These are phyloP conservation scores for Macroventuria anomochaeta DNA, from an alignment of 2,329 filamentous ascomycete genomes.

Conservation along the genomic window DNA sequence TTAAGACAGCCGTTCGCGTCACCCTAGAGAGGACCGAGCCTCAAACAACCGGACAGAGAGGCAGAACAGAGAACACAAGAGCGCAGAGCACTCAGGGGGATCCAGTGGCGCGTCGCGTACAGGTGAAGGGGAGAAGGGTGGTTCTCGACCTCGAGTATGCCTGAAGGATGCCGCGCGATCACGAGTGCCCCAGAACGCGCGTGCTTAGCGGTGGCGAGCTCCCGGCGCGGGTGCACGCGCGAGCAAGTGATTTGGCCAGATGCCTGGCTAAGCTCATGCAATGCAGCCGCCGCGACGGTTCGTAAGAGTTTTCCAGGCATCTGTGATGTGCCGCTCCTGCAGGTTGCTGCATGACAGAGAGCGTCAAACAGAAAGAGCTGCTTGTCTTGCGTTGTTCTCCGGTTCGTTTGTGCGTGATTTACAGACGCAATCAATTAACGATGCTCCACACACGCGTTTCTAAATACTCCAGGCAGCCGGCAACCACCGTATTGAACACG, in stretches of 20 bases:
- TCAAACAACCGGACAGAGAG: slow-evolving; percentile 10
- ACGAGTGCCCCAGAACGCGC: slow-evolving; percentile 26
- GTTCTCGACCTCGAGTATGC: slow-evolving; percentile 19
- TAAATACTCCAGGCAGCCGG: neutral
- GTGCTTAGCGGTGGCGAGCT: slow-evolving; percentile 23
- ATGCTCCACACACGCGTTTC: slow-evolving; percentile 14
- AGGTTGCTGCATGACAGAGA: slow-evolving; percentile 17
- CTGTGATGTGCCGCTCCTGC: slow-evolving; percentile 9
- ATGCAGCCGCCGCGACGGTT: slow-evolving; percentile 25
- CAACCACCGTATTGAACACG: neutral
- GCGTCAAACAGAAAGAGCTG: slow-evolving; percentile 3
- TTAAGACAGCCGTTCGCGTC: slow-evolving; percentile 18
- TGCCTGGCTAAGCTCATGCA: slow-evolving; percentile 22
- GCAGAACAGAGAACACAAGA: slow-evolving; percentile 3
- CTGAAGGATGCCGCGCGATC: slow-evolving; percentile 31
- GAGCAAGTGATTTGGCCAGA: slow-evolving; percentile 19
- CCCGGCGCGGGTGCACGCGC: slow-evolving; percentile 18
- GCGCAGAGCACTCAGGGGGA: slow-evolving; percentile 15
- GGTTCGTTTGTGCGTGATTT: slow-evolving; percentile 4
- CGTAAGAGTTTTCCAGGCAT: slow-evolving; percentile 22
- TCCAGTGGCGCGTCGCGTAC: slow-evolving; percentile 27
- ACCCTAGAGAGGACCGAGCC: slow-evolving; percentile 7
- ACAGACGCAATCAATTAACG: slow-evolving; percentile 5
- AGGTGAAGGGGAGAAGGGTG: slow-evolving; percentile 17
- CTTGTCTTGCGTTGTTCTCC: neutral